Base-by-base conservation (phyloP, 1,284 basidiomycete genomes). In the Phylloporus sp. region DNA sequence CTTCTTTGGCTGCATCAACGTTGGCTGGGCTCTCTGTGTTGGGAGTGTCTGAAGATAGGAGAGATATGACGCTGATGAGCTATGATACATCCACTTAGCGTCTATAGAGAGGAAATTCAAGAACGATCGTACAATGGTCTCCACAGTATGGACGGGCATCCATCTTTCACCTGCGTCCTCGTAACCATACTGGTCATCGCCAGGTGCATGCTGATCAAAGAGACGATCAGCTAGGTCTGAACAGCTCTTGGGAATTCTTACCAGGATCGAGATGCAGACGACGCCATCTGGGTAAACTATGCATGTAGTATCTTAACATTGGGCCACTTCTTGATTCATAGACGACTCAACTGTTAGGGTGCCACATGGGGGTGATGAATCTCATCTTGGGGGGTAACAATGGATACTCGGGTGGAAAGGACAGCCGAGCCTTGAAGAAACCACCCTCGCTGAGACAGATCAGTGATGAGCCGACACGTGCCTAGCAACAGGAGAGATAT, bases 81-180 rank as follows among this genome's bases (percentile, higher is more conserved):
- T 98, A 67, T 42, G 15, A 44, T 18, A 49, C 57, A 54, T 17
- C 37, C n/a, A 15, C 13, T 73, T 29, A 70, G 42, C 65, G 17
- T 29, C 50, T 26, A 44, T 53, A 3, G 18, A 24, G 24, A 11
- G 37, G 24, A 13, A 31, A 59, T 44, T 62, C n/a, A 34, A 49
- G 54, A 37, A 61, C n/a, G 26, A 28, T 84, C 96, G 78, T 70
- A 98, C 97, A 67, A 99, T 98, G 15, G 95, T 96, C 80, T 98
- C 96, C 51, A 98, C 92, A 0, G 93, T 94, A 76, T 99, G 98
- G 28, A 99, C 95, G 1, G 98, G 98, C 78, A 97, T 82, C 98
- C 98, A 99, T 66, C 98, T 82, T 82, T 99, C 98, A 57, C 95
- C 92, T 1, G 98, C 96, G 73, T 98, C 94, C 77, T 99, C 98